phyloP scores from a whole-genome alignment of 2,329 filamentous ascomycete species.

The Aspergillus hortae region DNA sequence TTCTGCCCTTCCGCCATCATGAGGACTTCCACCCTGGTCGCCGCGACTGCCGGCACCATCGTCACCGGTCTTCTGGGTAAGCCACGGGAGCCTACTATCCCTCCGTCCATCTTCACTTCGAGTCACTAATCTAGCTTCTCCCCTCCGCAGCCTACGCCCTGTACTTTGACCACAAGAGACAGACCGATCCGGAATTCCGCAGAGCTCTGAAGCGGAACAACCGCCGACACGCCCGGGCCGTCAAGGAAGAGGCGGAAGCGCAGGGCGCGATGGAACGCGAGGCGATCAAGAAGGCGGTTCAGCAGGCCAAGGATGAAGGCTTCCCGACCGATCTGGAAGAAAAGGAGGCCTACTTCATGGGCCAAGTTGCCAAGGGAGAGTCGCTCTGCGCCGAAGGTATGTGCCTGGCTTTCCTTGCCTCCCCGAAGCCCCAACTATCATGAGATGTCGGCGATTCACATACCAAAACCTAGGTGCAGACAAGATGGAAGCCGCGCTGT shows the following conservation, averaged over 20 bases:
- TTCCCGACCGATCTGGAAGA: conserved; percentile 89
- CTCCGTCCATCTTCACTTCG: background rate
- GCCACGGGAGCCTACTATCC: conserved; percentile 8
- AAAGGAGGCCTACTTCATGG: conserved; percentile 95
- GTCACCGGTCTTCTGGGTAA: conserved; percentile 55
- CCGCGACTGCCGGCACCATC: conserved; percentile 56
- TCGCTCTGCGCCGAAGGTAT: conserved; percentile 75
- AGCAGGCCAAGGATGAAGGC: conserved; percentile 82
- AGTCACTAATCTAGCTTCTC: conserved; percentile 5
- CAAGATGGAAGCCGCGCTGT: conserved; percentile 76
- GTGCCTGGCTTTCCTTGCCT: conserved; percentile 27
- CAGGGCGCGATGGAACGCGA: conserved; percentile 51
- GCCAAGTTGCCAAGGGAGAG: conserved; percentile 88
- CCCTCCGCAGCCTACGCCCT: conserved; percentile 54
- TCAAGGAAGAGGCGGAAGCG: conserved; percentile 47
- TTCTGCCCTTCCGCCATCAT: conserved; percentile 34
- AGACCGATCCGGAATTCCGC: conserved; percentile 61
- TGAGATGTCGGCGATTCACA: conserved; percentile 7
- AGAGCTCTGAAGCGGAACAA: conserved; percentile 53
- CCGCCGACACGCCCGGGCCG: conserved; percentile 43
- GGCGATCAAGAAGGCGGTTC: conserved; percentile 70
- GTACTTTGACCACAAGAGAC: conserved; percentile 65
- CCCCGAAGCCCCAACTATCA: background rate
- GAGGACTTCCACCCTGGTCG: conserved; percentile 56
- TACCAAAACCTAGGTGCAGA: conserved; percentile 30